Evolutionary conservation across 2,329 filamentous ascomycete species (phyloP), one percentile per base, ranked within the genome.

Genomic region (Incumbomyces lentus): DNA sequence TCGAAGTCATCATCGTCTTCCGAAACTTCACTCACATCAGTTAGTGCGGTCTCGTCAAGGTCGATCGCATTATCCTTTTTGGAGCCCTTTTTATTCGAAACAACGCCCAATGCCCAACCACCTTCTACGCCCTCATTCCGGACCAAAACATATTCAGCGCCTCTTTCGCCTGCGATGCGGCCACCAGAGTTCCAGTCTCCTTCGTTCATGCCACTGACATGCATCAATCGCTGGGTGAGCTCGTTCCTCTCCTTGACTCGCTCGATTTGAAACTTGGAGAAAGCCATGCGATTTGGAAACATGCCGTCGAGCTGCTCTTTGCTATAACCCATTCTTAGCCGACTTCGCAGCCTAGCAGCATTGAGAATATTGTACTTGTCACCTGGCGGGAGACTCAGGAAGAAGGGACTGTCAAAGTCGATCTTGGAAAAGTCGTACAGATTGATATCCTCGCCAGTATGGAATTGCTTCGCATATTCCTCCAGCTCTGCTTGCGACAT

Each of bases 301-400:
- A 98, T 98, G 38, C 75, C 78, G 55, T 96, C 89, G 12, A 98
- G 68, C 65, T 98, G 92, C 54, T 98, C 90, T 64, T 96, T 96
- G 47, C 86, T 94, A 58, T 95, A 78, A 0, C 92, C 92, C 90
- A 98, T 95, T 61, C 92, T 79, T 59, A 98, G 71, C 44, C 92
- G 76, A 63, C 87, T 95, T 47, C 92, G 75, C 51, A 98, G 62
- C 51, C 92, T 76, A 1, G 93, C 92, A 1, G 93, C 92, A 61
- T 98, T 98, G 17, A 98, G 68, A 44, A 98, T 98, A 58, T 96
- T 96, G 70, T 98, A 98, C 40, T 90, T 79, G 68, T 98, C 92
- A 1, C 83, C 82, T 1, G 88, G 75, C 0, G 93, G 92, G 48
- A 98, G 67, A 61, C 87, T 95, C 62, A 84, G 79, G 68, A 98